Conservation (phyloP, 805 yeast genomes). For the Metschnikowia kunwiensis region DNA sequence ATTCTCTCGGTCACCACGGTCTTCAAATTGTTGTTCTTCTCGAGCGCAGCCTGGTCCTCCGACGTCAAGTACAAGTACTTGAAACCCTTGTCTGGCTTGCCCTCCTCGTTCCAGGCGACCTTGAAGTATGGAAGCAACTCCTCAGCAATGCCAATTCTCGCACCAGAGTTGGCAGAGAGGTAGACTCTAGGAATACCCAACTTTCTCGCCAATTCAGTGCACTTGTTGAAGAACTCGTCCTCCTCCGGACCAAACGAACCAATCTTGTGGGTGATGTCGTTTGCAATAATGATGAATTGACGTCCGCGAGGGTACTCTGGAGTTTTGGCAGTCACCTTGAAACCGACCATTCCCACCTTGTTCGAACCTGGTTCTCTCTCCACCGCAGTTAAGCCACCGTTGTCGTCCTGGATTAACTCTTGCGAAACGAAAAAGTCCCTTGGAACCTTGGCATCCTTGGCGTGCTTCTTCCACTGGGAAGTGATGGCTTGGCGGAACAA, state of each 20-base stretch:
- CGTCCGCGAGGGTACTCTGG: constrained; percentile 98
- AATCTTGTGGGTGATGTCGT: constrained; percentile 95
- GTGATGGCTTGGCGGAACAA: constrained; percentile 89
- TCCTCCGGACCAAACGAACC: constrained; percentile 99
- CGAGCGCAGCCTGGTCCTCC: constrained; percentile 57
- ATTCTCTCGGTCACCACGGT: constrained; percentile 70
- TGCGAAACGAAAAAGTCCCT: constrained; percentile 73
- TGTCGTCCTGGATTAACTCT: constrained; percentile 83
- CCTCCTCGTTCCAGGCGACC: constrained; percentile 87
- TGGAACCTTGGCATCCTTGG: constrained; percentile 57
- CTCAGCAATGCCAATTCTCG: constrained; percentile 97
- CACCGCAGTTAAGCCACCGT: constrained; percentile 79
- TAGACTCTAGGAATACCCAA: constrained; percentile 94
- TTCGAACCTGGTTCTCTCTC: constrained; percentile 96
- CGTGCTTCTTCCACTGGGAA: constrained; percentile 76
- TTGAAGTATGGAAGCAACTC: constrained; percentile 85
- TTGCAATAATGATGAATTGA: constrained; percentile 87
- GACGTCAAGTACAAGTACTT: constrained; percentile 77
- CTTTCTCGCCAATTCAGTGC: constrained; percentile 86
- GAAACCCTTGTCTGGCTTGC: constrained; percentile 81
- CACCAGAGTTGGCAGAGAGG: constrained; percentile 98
- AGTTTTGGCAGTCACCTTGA: constrained; percentile 84
- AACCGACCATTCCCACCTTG: constrained; percentile 96
- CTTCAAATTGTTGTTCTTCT: constrained; percentile 56
- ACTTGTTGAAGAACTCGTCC: constrained; percentile 86